phyloP scores from a whole-genome alignment of 768 basidiomycete species.

The Lactarius sanguifluus region DNA sequence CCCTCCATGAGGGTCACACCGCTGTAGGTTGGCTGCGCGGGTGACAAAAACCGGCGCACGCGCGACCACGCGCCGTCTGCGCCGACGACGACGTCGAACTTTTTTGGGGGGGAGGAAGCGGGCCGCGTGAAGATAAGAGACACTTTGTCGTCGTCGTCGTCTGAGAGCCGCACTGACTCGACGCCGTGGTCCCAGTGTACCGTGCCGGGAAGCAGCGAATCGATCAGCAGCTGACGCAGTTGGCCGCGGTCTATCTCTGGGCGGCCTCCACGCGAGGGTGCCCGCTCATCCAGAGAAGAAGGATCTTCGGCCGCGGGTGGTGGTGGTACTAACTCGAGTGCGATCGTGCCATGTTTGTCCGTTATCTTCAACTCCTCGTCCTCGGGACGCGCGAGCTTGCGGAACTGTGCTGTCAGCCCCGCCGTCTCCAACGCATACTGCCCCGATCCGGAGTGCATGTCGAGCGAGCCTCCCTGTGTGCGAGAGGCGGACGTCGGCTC shows the following conservation, averaged over 20 bases:
- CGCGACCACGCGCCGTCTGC: constrained; percentile 46
- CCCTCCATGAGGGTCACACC: constrained; percentile 32
- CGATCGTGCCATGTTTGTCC: constrained; percentile 11
- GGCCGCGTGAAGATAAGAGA: constrained; percentile 1
- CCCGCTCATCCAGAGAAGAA: not conserved
- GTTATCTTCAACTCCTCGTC: constrained; percentile 3
- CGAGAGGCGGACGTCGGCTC: constrained; percentile 41
- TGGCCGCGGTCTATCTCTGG: constrained; percentile 23
- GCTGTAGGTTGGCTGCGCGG: constrained; percentile 37
- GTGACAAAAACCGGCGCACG: constrained; percentile 38
- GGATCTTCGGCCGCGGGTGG: not conserved
- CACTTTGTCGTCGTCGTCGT: constrained; percentile 4
- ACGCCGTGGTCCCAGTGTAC: constrained; percentile 12
- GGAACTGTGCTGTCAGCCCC: constrained; percentile 13
- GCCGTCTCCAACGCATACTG: constrained; percentile 12
- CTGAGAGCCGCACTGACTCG: constrained; percentile 9
- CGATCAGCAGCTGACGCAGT: constrained; percentile 21
- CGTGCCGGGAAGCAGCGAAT: constrained; percentile 12
- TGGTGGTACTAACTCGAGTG: not conserved
- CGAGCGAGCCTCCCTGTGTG: constrained; percentile 47
- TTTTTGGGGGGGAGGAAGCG: not conserved
- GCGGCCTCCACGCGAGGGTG: not conserved
- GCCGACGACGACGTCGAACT: constrained; percentile 36
- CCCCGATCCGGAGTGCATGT: constrained; percentile 39
- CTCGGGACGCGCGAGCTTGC: constrained; percentile 18